A percentile compares a stretch with the other conserved stretches of the same genome.
Evolutionary conservation across 192 early-diverging fungal species (phyloP).

Genomic region (Coemansia sp.): DNA sequence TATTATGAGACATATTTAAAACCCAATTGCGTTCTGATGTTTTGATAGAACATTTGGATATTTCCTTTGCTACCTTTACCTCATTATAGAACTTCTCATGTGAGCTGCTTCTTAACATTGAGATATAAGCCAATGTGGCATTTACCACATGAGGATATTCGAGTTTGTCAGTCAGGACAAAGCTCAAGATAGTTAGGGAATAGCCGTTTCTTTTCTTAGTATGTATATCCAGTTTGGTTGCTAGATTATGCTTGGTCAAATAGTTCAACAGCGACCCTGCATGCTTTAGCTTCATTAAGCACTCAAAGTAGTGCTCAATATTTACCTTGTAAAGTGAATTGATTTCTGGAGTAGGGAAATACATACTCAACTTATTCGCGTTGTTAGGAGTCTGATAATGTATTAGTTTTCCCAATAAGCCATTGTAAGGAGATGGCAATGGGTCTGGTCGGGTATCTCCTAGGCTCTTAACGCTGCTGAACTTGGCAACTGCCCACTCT

Average conservation of each 20-base stretch:
- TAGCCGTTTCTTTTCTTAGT: not conserved
- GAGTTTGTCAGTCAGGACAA: constrained; percentile 13
- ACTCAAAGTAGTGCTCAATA: constrained; percentile 68
- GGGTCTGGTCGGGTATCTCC: constrained; percentile 58
- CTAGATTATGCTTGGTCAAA: constrained; percentile 84
- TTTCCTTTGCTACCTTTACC: constrained; percentile 21
- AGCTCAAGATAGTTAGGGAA: constrained; percentile 8
- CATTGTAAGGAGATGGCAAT: constrained; percentile 60
- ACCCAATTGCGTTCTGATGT: too few species aligned
- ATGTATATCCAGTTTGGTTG: constrained; percentile 33
- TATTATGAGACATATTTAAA: too few species aligned
- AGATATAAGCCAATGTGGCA: constrained; percentile 30
- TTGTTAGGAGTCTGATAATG: constrained; percentile 73
- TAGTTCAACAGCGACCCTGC: constrained; percentile 77
- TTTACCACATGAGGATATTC: constrained; percentile 23
- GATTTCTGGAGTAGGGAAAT: constrained; percentile 82
- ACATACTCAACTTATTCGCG: constrained; percentile 60
- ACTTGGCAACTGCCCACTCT: constrained; percentile 75
- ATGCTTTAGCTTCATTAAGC: constrained; percentile 77
- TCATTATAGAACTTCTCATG: constrained; percentile 33
- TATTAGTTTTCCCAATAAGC: constrained; percentile 66
- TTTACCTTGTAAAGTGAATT: constrained; percentile 48
- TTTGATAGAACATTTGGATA: too few species aligned
- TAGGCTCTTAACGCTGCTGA: constrained; percentile 74
- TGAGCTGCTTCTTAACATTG: constrained; percentile 19